Percentiles rank a stretch among this genome's conserved stretches.
Conservation (phyloP, 2,329 filamentous ascomycete genomes). For the Escovopsis weberi region DNA sequence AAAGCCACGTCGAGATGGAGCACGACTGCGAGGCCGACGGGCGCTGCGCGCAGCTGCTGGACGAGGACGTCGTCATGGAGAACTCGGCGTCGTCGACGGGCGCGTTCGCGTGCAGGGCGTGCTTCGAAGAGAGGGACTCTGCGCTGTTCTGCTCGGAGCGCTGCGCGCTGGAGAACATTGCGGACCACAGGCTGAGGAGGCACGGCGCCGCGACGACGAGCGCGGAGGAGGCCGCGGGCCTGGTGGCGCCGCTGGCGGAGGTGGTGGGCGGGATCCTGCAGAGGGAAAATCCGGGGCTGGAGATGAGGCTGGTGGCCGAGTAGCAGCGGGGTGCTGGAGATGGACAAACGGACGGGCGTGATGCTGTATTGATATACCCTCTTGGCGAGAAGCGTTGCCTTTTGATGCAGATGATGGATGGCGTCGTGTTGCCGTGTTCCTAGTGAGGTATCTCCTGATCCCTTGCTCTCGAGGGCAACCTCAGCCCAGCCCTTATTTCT, state of each 20-base stretch:
- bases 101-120: constrained; percentile 27
- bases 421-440: too few relatives aligned
- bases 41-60: constrained; percentile 23
- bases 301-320: constrained; percentile 11
- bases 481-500: too few relatives aligned
- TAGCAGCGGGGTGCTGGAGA: neutral
- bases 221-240: constrained; percentile 9
- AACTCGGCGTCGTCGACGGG: constrained; percentile 11
- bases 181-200: constrained; percentile 21
- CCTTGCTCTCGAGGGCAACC: too few relatives aligned
- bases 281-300: constrained; percentile 19
- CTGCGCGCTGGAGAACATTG: constrained; percentile 28
- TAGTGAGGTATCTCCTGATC: too few relatives aligned
- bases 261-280: constrained; percentile 15
- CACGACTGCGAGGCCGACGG: constrained; percentile 28
- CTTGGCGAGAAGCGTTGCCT: too few relatives aligned
- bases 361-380: too few relatives aligned
- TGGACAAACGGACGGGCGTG: too few relatives aligned
- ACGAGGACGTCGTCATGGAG: constrained; percentile 28
- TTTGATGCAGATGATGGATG: too few relatives aligned
- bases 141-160: constrained; percentile 27
- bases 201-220: constrained; percentile 15
- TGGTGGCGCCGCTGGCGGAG: constrained; percentile 12
- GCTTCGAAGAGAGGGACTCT: constrained; percentile 21
- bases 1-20: constrained; percentile 21